Evolutionary conservation across 2,329 filamentous ascomycete species (phyloP), one percentile per base, ranked within the genome.

Genomic region (Penicillium sp.): DNA sequence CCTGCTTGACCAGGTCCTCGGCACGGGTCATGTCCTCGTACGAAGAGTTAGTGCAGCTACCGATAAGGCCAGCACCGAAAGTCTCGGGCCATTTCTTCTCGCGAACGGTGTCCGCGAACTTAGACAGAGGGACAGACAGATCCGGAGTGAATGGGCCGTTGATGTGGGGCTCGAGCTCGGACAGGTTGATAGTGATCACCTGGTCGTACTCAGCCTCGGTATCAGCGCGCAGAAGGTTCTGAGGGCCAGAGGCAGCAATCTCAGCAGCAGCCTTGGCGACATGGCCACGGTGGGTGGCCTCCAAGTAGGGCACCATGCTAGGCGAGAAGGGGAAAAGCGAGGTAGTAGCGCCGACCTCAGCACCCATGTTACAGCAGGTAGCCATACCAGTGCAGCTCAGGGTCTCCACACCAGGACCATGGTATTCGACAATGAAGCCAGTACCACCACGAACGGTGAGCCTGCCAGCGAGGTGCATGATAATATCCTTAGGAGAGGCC

Each of bases 91-190:
- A 99, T 78, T 88, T 87, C 82, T 99, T 96, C 72, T 88, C 87
- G 83, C 96, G 92, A 72, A 93, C 93, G 67, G 92, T 91, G 73
- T 96, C 89, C 80, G 90, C 92, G 83, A 98, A 96, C 83, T 97
- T 95, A 80, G 92, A 96, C 77, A 99, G 96, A 51, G 95, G 95
- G 8, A 95, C 98, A 55, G 92, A 93, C 80, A 99, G 84, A 86
- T 99, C 95, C 61, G 95, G 95, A 27, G 95, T 99, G 86, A 98
- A 98, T 64, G 95, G 95, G 66, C 95, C 95, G 83, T 99, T 99
- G 83, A 99, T 92, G 77, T 98, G 92, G 66, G 95, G 95, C 83
- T 99, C 95, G 49, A 99, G 89, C 79, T 93, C 90, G 58, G 86
- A 89, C 54, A 99, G 86, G 83, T 99, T 93, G 80, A 99, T 91